Evolutionary conservation across 768 basidiomycete species (phyloP).

Genomic region (Nidula microcarpa): DNA sequence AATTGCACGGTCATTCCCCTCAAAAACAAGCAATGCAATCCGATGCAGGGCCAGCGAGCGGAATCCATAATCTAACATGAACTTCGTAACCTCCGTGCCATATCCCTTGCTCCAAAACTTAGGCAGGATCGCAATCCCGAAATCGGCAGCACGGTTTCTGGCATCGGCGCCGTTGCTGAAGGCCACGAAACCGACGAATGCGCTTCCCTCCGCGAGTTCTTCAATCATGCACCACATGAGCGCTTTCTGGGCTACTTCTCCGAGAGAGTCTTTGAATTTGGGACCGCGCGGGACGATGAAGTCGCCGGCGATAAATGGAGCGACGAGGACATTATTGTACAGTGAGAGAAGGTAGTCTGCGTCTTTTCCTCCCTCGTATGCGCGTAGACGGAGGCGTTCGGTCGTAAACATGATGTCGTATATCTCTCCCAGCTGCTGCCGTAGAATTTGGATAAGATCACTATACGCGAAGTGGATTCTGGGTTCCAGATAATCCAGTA

Average conservation of each 20-base stretch:
- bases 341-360: slow-evolving; percentile 8
- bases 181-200: background rate
- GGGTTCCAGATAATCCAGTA: too few species aligned
- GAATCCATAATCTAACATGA: slow-evolving; percentile 12
- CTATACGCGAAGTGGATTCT: too few species aligned
- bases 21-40: slow-evolving; percentile 12
- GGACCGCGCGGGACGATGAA: slow-evolving; percentile 8
- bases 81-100: slow-evolving; percentile 9
- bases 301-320: slow-evolving; percentile 7
- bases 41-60: slow-evolving; percentile 11
- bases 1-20: slow-evolving; percentile 12
- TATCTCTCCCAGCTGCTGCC: too few species aligned
- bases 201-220: background rate
- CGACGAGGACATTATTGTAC: slow-evolving; percentile 10
- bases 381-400: slow-evolving; percentile 9
- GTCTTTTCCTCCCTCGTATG: slow-evolving; percentile 5
- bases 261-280: slow-evolving; percentile 9
- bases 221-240: slow-evolving; percentile 16
- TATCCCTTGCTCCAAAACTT: slow-evolving; percentile 4
- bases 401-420: background rate
- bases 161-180: background rate
- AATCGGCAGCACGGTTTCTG: background rate
- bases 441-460: too few species aligned
- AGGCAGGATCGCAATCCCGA: background rate
- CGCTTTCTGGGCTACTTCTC: slow-evolving; percentile 5